Evolutionary conservation across 2,329 filamentous ascomycete species (phyloP), one percentile per base, ranked within the genome.

Genomic region (Laburnicola sp.): DNA sequence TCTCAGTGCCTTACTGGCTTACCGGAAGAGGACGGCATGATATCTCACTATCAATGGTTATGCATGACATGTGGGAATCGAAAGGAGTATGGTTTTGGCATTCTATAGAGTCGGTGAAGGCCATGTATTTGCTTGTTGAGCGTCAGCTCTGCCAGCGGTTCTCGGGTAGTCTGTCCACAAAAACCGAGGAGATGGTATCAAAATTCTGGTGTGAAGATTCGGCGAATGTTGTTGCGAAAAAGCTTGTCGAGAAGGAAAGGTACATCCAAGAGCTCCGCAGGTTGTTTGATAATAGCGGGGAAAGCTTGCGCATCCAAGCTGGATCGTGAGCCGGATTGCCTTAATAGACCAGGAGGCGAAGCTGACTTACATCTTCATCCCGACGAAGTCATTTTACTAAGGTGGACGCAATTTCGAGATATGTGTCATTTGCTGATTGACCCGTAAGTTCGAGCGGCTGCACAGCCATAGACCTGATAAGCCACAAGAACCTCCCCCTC

Each of bases 1-100:
- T 69, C 37, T n/a, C 40, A 2, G 56, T 65, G 26, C 66, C 65
- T 2, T 69, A 68, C 55, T 74, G 65, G 70, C 59, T 74, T 30
- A 69, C 68, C 36, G 56, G 50, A 53, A 7, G 26, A n/a, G 43
- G 37, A 26, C 43, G 35, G 42, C 31, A 56, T 43, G 34, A 25
- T 46, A 43, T 56, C 51, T 9, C 47, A 45, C 42, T 68, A n/a
- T 39, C 61, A 38, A 31, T 30, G 36, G 57, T 63, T 27, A 63
- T 67, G 51, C 42, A 54, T 21, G 51, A 68, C 21, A 44, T 46
- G 27, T 70, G 59, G 65, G 54, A 65, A 21, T 66, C 60, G 30
- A 54, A 50, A 11, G 58, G 48, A 41, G 56, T 67, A 39, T 71
- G 64, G 66, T 66, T 70, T 47, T 71, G 63, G 64, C 48, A 53